phyloP scores from a whole-genome alignment of 352 stramenopile genomes.

The Pythium periplocum region DNA sequence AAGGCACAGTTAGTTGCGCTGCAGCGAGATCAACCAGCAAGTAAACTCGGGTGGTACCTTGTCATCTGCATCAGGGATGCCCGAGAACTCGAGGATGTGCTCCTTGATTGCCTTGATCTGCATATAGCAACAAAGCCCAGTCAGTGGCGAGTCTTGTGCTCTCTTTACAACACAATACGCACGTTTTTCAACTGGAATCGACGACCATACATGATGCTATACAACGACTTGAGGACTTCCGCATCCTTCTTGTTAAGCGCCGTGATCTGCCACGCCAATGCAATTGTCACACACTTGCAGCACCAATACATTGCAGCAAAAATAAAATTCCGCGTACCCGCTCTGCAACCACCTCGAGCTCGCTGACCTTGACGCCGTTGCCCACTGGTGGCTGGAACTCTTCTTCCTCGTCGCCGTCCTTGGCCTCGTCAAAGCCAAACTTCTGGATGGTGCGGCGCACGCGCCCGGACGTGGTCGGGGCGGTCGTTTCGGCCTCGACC shows the following conservation, averaged over 20 bases:
- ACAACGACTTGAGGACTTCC: constrained; percentile 76
- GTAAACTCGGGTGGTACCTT: constrained; percentile 28
- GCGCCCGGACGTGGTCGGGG: constrained; percentile 24
- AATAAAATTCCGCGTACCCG: constrained; percentile 25
- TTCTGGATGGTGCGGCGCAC: constrained; percentile 63
- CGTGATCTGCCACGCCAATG: constrained; percentile 30
- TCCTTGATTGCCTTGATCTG: constrained; percentile 79
- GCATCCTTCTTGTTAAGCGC: constrained; percentile 64
- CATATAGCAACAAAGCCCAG: not conserved
- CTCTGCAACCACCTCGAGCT: constrained; percentile 51
- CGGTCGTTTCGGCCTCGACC: constrained; percentile 2
- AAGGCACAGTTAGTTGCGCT: no score
- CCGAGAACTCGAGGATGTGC: constrained; percentile 76
- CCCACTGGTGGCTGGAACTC: constrained; percentile 59
- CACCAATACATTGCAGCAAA: no score
- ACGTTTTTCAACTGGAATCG: constrained; percentile 81
- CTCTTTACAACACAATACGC: constrained; percentile 9
- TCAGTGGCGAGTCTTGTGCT: not conserved
- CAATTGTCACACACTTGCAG: not conserved
- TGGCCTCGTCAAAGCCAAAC: constrained; percentile 49
- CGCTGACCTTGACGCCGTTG: constrained; percentile 45
- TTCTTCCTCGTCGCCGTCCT: constrained; percentile 39
- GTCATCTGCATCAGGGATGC: constrained; percentile 50
- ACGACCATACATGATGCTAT: constrained; percentile 70
- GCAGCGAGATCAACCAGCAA: no score